These are phyloP conservation scores for Hypoxylon cercidicola DNA, from an alignment of 495 filamentous ascomycete species.

Conservation along the genomic window DNA sequence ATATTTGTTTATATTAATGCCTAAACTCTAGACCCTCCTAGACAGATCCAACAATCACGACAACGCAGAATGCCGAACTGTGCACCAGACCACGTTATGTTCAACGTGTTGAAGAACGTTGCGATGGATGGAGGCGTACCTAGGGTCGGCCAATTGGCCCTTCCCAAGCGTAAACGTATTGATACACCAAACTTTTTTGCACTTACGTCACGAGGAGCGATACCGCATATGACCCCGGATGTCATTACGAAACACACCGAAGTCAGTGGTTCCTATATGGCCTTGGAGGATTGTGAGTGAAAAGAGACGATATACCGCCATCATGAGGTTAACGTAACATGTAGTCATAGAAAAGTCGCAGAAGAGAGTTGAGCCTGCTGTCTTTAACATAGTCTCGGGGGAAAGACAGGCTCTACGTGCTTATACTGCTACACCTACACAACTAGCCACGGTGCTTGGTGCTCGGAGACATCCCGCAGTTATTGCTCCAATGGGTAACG, in stretches of 20 bases:
- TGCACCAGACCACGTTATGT: slow-evolving; percentile 41
- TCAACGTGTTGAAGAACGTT: slow-evolving; percentile 53
- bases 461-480: slow-evolving; percentile 82
- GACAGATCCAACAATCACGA: not conserved
- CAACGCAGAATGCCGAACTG: slow-evolving; percentile 1
- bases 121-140: slow-evolving; percentile 47
- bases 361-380: slow-evolving; percentile 49
- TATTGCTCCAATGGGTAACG: slow-evolving; percentile 76
- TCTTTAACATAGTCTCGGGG: slow-evolving; percentile 50
- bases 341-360: slow-evolving; percentile 43
- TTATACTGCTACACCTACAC: slow-evolving; percentile 71
- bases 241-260: slow-evolving; percentile 72
- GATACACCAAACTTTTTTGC: slow-evolving; percentile 85
- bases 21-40: not conserved
- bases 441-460: slow-evolving; percentile 74
- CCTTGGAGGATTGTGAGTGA: slow-evolving; percentile 90
- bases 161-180: slow-evolving; percentile 68
- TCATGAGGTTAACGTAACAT: slow-evolving; percentile 48
- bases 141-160: slow-evolving; percentile 70
- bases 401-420: slow-evolving; percentile 68
- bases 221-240: slow-evolving; percentile 92
- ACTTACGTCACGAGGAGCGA: slow-evolving; percentile 79
- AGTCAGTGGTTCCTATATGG: slow-evolving; percentile 77
- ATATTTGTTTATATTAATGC: no score
- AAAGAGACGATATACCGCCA: not conserved